Evolutionary conservation across 192 early-diverging fungal species (phyloP).

Genomic region (Coemansia sp.): DNA sequence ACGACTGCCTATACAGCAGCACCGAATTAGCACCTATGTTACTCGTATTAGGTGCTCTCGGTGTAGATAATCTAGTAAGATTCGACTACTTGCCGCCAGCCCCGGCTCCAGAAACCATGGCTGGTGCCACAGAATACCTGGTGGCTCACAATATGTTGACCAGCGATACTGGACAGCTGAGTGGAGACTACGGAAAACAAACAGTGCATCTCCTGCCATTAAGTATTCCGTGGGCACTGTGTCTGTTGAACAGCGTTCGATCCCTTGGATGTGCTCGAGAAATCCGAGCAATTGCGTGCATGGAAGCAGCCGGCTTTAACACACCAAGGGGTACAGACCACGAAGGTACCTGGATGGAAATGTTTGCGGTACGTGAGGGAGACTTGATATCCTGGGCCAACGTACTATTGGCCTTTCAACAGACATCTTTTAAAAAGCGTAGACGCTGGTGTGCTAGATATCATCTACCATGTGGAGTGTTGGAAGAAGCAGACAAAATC

Average conservation of each 20-base stretch:
- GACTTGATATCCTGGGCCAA: conserved; percentile 94
- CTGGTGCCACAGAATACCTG: conserved; percentile 80
- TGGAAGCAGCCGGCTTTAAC: conserved; percentile 79
- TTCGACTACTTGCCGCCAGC: conserved; percentile 98
- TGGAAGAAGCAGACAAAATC: conserved; percentile 84
- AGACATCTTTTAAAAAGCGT: conserved; percentile 79
- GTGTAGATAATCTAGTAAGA: conserved; percentile 89
- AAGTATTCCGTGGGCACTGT: too few relatives aligned
- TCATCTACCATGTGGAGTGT: conserved; percentile 77
- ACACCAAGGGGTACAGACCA: too few relatives aligned
- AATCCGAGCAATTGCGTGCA: conserved; percentile 83
- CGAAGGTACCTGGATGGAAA: too few relatives aligned
- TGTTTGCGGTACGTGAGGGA: conserved; percentile 88
- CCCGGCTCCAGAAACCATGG: conserved; percentile 84
- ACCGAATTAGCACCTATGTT: conserved; percentile 84
- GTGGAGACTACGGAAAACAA: conserved; percentile 79
- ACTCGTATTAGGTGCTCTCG: conserved; percentile 84
- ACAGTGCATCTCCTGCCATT: conserved; percentile 92
- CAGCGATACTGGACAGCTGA: conserved; percentile 76
- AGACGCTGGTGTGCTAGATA: conserved; percentile 69
- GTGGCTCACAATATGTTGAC: conserved; percentile 84
- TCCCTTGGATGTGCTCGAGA: conserved; percentile 81
- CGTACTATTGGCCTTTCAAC: conserved; percentile 78
- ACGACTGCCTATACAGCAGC: conserved; percentile 89
- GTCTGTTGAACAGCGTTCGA: conserved; percentile 74